A percentile compares a stretch with the other conserved stretches of the same genome.
These are phyloP conservation scores for Chlamydomonas sp. DNA, from an alignment of 139 green algal species.

Conservation along the genomic window DNA sequence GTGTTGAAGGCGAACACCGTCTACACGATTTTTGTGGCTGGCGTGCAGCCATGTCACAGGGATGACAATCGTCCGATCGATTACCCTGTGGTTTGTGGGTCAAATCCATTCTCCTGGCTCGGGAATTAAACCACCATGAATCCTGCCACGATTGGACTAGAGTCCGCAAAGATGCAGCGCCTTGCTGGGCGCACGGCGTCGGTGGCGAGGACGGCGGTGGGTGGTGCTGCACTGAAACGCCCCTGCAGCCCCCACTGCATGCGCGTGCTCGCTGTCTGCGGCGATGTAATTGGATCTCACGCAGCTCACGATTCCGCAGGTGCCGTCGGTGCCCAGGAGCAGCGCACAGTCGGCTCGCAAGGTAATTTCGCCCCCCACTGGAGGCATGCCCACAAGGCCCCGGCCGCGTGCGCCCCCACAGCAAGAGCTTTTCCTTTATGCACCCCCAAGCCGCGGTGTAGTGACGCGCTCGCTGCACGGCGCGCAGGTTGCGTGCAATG, in stretches of 20 bases:
- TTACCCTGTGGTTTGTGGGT: too few species aligned
- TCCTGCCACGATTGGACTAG: not conserved
- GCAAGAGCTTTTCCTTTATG: not conserved
- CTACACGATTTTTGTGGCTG: too few species aligned
- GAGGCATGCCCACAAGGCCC: not conserved
- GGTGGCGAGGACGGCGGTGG: not conserved
- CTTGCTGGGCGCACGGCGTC: not conserved
- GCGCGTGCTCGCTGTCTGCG: too few species aligned
- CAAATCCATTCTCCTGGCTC: too few species aligned
- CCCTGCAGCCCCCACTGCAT: too few species aligned
- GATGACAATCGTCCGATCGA: too few species aligned
- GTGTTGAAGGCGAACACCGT: too few species aligned
- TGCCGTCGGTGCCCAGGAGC: not conserved
- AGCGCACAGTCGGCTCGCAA: not conserved
- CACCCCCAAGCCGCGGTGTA: not conserved
- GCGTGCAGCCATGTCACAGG: too few species aligned
- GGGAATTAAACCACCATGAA: slow-evolving; percentile 8
- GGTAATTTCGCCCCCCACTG: not conserved
- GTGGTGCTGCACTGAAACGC: not conserved
- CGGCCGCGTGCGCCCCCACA: not conserved
- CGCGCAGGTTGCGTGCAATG: slow-evolving; percentile 43
- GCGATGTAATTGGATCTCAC: too few species aligned
- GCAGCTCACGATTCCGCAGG: not conserved
- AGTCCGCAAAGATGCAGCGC: not conserved
- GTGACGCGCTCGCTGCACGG: not conserved